Evolutionary conservation across 306 rosid genomes (phyloP).

Genomic region (Glycine latifolia): DNA sequence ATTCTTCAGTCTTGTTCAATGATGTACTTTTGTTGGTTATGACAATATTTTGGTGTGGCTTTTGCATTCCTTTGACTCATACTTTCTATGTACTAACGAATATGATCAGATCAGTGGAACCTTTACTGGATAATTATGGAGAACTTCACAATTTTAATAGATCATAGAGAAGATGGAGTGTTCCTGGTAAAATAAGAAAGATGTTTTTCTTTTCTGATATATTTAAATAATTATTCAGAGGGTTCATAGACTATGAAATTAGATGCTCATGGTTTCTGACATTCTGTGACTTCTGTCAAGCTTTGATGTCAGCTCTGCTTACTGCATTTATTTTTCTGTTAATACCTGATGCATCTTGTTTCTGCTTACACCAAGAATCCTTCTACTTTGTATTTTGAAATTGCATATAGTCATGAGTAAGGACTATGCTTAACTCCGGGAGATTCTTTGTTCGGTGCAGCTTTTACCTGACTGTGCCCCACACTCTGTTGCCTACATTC

Average conservation of each 20-base stretch:
- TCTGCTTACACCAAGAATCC: conserved; percentile 1
- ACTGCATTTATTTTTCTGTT: conserved; percentile 11
- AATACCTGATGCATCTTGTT: conserved; percentile 26
- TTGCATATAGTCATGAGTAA: background rate
- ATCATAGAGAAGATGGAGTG: background rate
- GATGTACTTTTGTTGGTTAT: background rate
- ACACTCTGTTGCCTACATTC: conserved; percentile 79
- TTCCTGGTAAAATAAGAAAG: background rate
- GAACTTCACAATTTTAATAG: conserved; percentile 1
- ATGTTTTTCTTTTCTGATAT: background rate
- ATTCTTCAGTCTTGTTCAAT: conserved; percentile 1
- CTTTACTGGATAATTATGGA: conserved; percentile 16
- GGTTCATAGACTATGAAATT: conserved; percentile 24
- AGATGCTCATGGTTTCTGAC: conserved; percentile 1
- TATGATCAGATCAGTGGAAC: conserved; percentile 5
- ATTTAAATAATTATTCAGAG: background rate
- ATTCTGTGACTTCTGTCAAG: background rate
- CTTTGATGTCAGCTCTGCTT: background rate
- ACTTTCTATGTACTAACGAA: background rate
- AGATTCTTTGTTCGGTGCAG: conserved; percentile 59
- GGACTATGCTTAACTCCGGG: conserved; percentile 20
- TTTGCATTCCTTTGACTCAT: background rate
- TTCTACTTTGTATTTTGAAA: conserved; percentile 23
- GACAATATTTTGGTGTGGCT: background rate
- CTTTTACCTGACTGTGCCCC: conserved; percentile 96